phyloP scores from a whole-genome alignment of 306 rosid genomes.

The Fragaria nilgerrensis region DNA sequence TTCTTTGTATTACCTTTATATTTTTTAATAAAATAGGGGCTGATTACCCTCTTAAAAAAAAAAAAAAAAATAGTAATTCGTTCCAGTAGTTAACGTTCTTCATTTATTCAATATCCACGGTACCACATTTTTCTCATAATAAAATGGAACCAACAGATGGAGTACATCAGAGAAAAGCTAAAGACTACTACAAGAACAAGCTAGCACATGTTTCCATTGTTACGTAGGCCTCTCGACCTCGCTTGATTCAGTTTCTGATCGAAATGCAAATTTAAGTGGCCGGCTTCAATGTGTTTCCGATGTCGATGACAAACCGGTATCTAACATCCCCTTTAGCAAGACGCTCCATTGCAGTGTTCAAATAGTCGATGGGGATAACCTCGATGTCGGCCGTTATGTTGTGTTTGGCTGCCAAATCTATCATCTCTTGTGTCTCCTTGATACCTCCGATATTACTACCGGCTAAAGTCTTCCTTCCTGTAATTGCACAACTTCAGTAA shows the following conservation, averaged over 20 bases:
- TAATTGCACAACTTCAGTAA: background rate
- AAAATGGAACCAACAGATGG: background rate
- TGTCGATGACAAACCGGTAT: constrained; percentile 26
- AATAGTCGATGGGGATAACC: constrained; percentile 6
- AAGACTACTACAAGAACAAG: background rate
- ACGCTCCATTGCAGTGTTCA: constrained; percentile 25
- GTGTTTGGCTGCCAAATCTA: constrained; percentile 34
- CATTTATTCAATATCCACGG: background rate
- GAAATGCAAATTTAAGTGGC: background rate
- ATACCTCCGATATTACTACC: constrained; percentile 21
- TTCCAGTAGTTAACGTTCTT: too few relatives aligned
- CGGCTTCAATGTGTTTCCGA: constrained; percentile 20
- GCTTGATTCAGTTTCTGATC: background rate
- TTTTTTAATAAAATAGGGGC: too few relatives aligned
- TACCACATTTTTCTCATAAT: background rate
- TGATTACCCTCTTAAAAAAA: too few relatives aligned
- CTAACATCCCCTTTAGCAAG: constrained; percentile 19
- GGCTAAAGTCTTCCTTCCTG: constrained; percentile 17
- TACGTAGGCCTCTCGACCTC: background rate
- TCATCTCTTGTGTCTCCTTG: constrained; percentile 35
- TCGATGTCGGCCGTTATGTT: constrained; percentile 22
- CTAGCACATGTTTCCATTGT: background rate
- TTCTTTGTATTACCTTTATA: too few relatives aligned
- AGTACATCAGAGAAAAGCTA: background rate
- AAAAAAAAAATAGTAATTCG: too few relatives aligned